Evolutionary conservation across 768 basidiomycete genomes (phyloP).

Genomic region (Kondoa malvinella): DNA sequence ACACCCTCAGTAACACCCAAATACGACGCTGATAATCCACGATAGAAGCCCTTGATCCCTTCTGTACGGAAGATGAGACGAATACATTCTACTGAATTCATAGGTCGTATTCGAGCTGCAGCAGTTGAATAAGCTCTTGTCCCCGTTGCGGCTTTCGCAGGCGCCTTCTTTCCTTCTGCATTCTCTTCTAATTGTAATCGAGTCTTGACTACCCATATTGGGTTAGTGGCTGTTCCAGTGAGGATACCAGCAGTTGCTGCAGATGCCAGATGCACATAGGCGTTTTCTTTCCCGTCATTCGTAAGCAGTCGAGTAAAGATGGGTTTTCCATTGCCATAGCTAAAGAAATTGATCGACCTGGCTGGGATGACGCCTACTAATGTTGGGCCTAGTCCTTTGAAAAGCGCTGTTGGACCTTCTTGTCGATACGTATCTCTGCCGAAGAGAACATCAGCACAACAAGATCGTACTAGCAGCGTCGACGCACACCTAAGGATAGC

Average conservation of each 20-base stretch:
- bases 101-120: conserved; percentile 11
- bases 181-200: conserved; percentile 54
- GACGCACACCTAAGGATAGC: conserved; percentile 60
- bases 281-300: conserved; percentile 61
- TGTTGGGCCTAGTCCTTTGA: conserved; percentile 86
- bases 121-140: conserved; percentile 20
- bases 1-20: conserved; percentile 89
- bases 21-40: conserved; percentile 84
- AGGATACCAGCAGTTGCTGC: conserved; percentile 71
- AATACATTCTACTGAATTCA: conserved; percentile 13
- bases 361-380: conserved; percentile 90
- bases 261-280: conserved; percentile 65
- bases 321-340: conserved; percentile 91
- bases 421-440: conserved; percentile 52
- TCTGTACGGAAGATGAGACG: conserved; percentile 55
- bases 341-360: conserved; percentile 87
- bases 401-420: conserved; percentile 74
- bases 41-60: conserved; percentile 77
- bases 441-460: background rate
- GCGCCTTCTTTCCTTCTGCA: conserved; percentile 10
- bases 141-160: conserved; percentile 3
- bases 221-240: conserved; percentile 84
- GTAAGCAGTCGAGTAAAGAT: conserved; percentile 55
- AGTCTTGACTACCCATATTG: conserved; percentile 99
- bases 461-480: background rate